A percentile compares a stretch with the other conserved stretches of the same genome.
These are phyloP conservation scores for Phytopythium cucurbitacearum DNA, from an alignment of 352 stramenopile genomes.

Conservation along the genomic window DNA sequence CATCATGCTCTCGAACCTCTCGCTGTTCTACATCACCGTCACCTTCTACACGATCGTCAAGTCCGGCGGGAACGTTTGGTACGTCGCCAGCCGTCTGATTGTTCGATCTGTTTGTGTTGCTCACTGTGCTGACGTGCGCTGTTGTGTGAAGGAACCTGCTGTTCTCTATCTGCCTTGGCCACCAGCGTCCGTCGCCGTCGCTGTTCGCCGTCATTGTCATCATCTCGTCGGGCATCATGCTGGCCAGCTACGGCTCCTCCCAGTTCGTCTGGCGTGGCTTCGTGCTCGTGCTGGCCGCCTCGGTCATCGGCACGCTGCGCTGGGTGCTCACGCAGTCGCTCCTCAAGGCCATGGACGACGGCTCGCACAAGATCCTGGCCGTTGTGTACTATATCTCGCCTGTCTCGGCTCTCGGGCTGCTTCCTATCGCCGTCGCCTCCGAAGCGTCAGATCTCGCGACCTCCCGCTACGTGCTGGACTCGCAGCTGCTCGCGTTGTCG, in stretches of 20 bases:
- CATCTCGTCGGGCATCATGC: slow-evolving; percentile 66
- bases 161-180: slow-evolving; percentile 72
- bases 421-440: slow-evolving; percentile 59
- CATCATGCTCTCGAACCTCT: slow-evolving; percentile 81
- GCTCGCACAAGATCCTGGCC: slow-evolving; percentile 57
- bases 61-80: slow-evolving; percentile 72
- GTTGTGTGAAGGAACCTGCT: slow-evolving; percentile 43
- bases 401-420: slow-evolving; percentile 55
- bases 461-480: slow-evolving; percentile 59
- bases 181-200: slow-evolving; percentile 55
- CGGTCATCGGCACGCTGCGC: slow-evolving; percentile 64
- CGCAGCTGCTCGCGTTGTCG: slow-evolving; percentile 40
- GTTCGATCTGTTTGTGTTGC: too few relatives aligned
- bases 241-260: slow-evolving; percentile 71
- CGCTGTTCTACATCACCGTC: slow-evolving; percentile 84
- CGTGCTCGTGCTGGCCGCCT: slow-evolving; percentile 61
- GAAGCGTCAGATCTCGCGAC: slow-evolving; percentile 40
- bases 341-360: slow-evolving; percentile 52
- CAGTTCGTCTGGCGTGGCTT: slow-evolving; percentile 74
- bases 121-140: too few relatives aligned
- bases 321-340: slow-evolving; percentile 86
- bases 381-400: slow-evolving; percentile 86
- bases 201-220: slow-evolving; percentile 55
- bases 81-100: neutral
- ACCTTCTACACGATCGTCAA: slow-evolving; percentile 88